phyloP scores from a whole-genome alignment of 306 rosid genomes.

The Dalbergia oliveri region DNA sequence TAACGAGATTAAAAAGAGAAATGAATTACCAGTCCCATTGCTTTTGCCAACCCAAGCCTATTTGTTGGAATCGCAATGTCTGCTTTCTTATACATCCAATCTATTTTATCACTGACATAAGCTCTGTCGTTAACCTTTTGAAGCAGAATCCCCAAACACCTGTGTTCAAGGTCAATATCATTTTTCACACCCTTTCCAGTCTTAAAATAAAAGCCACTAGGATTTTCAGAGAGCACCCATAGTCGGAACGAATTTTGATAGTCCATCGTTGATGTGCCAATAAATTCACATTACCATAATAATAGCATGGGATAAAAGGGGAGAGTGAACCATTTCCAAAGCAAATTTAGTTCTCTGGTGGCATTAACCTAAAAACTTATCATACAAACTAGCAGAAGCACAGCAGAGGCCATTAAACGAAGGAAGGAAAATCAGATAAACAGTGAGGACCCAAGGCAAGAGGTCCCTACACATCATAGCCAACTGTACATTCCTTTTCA shows the following conservation, averaged over 20 bases:
- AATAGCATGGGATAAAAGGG: background rate
- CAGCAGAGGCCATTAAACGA: background rate
- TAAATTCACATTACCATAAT: background rate
- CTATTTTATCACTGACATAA: slow-evolving; percentile 82
- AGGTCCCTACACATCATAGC: background rate
- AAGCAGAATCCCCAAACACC: slow-evolving; percentile 94
- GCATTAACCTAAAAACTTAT: background rate
- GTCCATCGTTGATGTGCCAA: background rate
- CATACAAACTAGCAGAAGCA: background rate
- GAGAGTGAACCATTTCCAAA: background rate
- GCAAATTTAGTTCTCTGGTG: background rate
- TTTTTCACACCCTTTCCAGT: slow-evolving; percentile 25
- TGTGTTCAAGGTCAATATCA: slow-evolving; percentile 50
- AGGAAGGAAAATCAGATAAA: background rate
- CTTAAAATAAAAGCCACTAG: slow-evolving; percentile 29
- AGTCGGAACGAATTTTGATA: slow-evolving; percentile 21
- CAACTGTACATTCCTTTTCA: slow-evolving; percentile 2
- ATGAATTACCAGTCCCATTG: slow-evolving; percentile 87
- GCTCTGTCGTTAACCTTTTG: slow-evolving; percentile 89
- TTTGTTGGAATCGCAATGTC: slow-evolving; percentile 81
- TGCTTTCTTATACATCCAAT: slow-evolving; percentile 90
- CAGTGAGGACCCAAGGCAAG: background rate
- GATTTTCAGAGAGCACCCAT: slow-evolving; percentile 34
- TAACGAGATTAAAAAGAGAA: slow-evolving; percentile 22
- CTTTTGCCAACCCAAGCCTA: slow-evolving; percentile 97